Base-by-base conservation (phyloP, 129 eudicot genomes). In the Dittrichia graveolens region DNA sequence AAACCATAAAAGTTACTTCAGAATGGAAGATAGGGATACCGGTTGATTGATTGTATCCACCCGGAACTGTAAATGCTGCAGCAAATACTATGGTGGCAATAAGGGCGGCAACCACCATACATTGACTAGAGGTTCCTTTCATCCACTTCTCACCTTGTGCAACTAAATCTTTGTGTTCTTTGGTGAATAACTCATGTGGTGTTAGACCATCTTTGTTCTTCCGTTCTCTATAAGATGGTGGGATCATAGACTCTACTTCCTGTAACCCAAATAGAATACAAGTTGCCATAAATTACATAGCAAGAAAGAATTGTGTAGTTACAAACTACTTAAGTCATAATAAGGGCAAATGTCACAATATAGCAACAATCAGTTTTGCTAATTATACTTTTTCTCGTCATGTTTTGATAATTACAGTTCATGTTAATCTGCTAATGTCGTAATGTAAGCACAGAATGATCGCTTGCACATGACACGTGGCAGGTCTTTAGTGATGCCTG, bases 71-170 rank as follows among this genome's bases (percentile, higher is more conserved):
- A 49, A 83, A 79, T 12, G 77, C 77, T 3, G 87, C 84, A 5
- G 85, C 83, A 58, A 85, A 85, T 31, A 80, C 78, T 54, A 85
- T 79, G 4, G 80, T 63, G 34, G 87, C 78, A 6, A 85, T 80
- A 5, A 85, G 83, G 8, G 85, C 48, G 0, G 91, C 86, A 39
- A 77, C 83, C 10, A 85, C 70, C 82, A 76, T 85, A 77, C 87
- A 83, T 4, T 85, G 85, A 37, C 73, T 68, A 5, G 91, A 73
- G 3, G 87, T 85, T 43, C 63, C 84, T 73, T 80, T 81, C 91
- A 85, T 82, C 91, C 91, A 83, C 48, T 58, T 74, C 15, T 82
- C 84, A 49, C 87, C 91, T 59, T 35, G 79, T 58, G 79, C 15
- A 10, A 80, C 71, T 7, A 85, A 52, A 31, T 52, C 68, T 64